phyloP scores from a whole-genome alignment of 2,329 filamentous ascomycete genomes.

The Calonectria pseudoreteaudii region DNA sequence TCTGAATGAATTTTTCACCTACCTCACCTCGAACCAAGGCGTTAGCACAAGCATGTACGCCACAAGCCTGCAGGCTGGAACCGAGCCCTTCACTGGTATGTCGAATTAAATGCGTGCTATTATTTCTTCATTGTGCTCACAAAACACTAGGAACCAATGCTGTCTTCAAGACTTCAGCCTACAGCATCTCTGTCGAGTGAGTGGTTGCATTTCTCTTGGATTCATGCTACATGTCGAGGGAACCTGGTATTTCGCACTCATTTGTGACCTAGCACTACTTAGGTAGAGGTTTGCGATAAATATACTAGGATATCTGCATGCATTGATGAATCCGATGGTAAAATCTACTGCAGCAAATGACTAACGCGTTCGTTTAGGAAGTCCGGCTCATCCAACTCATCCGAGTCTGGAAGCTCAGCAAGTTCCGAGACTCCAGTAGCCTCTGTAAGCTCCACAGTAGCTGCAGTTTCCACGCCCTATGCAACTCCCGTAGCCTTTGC shows the following conservation, averaged over 20 bases:
- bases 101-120: rapidly evolving
- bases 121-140: neutral
- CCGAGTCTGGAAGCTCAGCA: neutral
- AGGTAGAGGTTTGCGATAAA: neutral
- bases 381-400: neutral
- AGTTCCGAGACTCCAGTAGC: neutral
- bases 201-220: neutral
- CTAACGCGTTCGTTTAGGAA: neutral
- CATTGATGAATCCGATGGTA: neutral
- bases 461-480: neutral
- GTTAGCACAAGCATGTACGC: conserved; percentile 36
- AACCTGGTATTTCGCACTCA: neutral
- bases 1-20: conserved; percentile 67
- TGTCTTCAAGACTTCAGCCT: conserved; percentile 32
- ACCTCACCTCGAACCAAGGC: conserved; percentile 62
- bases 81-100: conserved; percentile 66
- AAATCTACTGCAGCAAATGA: neutral
- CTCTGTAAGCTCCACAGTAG: neutral
- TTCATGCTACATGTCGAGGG: neutral
- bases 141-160: conserved; percentile 29
- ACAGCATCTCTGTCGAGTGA: conserved; percentile 26
- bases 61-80: conserved; percentile 53
- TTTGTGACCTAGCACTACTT: neutral
- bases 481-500: neutral
- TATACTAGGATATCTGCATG: neutral